Evolutionary conservation across 495 filamentous ascomycete genomes (phyloP).

Genomic region (Lindgomyces ingoldianus): DNA sequence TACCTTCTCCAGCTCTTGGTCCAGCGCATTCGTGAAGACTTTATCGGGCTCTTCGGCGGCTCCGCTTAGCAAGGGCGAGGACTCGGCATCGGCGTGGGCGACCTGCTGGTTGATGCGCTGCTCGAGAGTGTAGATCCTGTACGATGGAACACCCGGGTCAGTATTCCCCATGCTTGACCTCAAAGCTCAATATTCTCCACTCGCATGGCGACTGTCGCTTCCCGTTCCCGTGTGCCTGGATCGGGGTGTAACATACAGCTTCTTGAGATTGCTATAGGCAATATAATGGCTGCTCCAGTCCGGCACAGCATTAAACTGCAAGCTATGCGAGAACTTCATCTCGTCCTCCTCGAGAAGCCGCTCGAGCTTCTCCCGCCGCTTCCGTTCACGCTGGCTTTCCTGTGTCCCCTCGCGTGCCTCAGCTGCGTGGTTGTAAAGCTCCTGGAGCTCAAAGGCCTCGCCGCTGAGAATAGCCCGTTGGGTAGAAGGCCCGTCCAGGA

Average conservation of each 20-base stretch:
- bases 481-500: conserved; percentile 1
- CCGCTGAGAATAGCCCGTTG: not conserved
- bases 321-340: conserved; percentile 99
- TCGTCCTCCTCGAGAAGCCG: conserved; percentile 61
- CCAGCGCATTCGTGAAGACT: conserved; percentile 76
- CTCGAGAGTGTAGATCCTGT: conserved; percentile 90
- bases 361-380: conserved; percentile 45
- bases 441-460: conserved; percentile 33
- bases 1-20: conserved; percentile 90
- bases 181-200: not conserved
- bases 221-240: not conserved
- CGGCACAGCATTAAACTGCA: conserved; percentile 98
- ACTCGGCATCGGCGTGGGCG: conserved; percentile 66
- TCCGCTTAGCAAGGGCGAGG: conserved; percentile 73
- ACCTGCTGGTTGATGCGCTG: conserved; percentile 64
- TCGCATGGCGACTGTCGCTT: not conserved
- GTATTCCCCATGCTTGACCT: conserved; percentile 6
- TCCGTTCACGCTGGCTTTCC: conserved; percentile 31
- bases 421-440: conserved; percentile 13
- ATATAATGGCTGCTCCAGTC: conserved; percentile 99
- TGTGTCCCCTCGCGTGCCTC: not conserved
- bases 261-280: conserved; percentile 97
- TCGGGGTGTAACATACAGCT: conserved; percentile 66
- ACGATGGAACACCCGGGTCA: conserved; percentile 42
- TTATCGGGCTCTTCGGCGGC: conserved; percentile 67